Conservation (phyloP, 176 grass and related monocot genomes). For the Eleusine indica region DNA sequence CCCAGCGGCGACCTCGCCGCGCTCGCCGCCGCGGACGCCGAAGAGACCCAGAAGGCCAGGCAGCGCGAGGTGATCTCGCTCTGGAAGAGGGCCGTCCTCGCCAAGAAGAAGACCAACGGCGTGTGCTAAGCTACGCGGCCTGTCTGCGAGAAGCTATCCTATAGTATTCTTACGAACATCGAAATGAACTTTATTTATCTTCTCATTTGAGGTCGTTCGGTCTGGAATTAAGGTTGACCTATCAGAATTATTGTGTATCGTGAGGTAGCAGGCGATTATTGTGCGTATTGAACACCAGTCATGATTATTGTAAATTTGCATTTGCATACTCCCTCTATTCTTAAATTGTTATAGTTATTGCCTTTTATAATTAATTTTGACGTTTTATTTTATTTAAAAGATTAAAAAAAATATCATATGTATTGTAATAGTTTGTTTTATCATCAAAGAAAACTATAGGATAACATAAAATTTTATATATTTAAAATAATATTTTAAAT, state of each 20-base stretch:
- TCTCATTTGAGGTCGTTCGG: neutral
- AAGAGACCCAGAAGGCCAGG: conserved; percentile 28
- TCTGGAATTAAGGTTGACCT: neutral
- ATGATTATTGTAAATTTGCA: neutral
- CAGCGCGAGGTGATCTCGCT: conserved; percentile 49
- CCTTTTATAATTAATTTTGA: too few relatives aligned
- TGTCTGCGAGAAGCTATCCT: too few relatives aligned
- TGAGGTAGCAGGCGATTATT: neutral
- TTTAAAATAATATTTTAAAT: too few relatives aligned
- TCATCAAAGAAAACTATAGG: too few relatives aligned
- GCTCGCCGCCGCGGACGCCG: neutral
- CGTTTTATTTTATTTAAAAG: too few relatives aligned
- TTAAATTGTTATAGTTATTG: too few relatives aligned
- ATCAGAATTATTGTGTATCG: neutral
- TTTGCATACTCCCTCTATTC: too few relatives aligned
- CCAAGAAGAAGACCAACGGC: conserved; percentile 65
- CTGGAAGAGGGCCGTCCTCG: conserved; percentile 63
- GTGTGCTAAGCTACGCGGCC: conserved; percentile 46
- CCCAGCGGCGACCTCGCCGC: conserved; percentile 12
- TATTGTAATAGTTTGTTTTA: too few relatives aligned
- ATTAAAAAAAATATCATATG: too few relatives aligned
- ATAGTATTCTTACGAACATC: too few relatives aligned
- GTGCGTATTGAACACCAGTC: neutral
- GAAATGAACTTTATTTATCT: too few relatives aligned
- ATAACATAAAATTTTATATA: too few relatives aligned